These are phyloP conservation scores for Euphorbia lathyris DNA, from an alignment of 345 rosid species.

Conservation along the genomic window DNA sequence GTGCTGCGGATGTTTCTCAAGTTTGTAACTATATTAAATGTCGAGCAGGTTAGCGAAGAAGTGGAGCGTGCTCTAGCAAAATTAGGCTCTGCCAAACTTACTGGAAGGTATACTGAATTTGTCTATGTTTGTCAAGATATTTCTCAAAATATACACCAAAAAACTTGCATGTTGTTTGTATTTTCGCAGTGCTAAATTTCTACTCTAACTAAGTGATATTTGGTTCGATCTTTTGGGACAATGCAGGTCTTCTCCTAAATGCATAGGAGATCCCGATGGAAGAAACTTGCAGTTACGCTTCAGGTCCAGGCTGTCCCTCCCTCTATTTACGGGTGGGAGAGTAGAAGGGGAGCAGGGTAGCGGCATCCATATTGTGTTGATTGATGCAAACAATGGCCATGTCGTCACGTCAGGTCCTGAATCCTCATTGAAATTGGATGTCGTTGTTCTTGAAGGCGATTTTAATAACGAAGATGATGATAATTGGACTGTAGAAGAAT, in stretches of 20 bases:
- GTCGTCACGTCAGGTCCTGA: conserved; percentile 36
- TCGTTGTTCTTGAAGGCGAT: conserved; percentile 41
- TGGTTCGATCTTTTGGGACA: neutral
- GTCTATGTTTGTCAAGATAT: neutral
- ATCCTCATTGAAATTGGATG: conserved; percentile 32
- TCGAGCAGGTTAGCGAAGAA: conserved; percentile 35
- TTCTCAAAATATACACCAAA: neutral
- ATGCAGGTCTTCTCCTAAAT: conserved; percentile 32
- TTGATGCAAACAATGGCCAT: conserved; percentile 28
- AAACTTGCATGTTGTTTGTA: neutral
- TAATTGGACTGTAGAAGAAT: conserved; percentile 32
- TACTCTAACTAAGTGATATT: neutral
- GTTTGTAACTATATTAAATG: neutral
- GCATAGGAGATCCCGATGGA: conserved; percentile 22
- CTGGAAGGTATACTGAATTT: conserved; percentile 16
- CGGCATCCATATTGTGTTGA: conserved; percentile 27
- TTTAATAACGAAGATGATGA: conserved; percentile 34
- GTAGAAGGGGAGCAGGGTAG: conserved; percentile 37
- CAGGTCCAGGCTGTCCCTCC: conserved; percentile 31
- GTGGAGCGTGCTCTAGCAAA: conserved; percentile 38
- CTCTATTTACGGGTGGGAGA: conserved; percentile 35
- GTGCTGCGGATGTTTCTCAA: neutral
- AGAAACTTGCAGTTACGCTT: conserved; percentile 38
- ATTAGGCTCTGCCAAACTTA: conserved; percentile 25
- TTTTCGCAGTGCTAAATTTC: neutral